phyloP scores from a whole-genome alignment of 306 rosid genomes.

The Rosa rugosa region DNA sequence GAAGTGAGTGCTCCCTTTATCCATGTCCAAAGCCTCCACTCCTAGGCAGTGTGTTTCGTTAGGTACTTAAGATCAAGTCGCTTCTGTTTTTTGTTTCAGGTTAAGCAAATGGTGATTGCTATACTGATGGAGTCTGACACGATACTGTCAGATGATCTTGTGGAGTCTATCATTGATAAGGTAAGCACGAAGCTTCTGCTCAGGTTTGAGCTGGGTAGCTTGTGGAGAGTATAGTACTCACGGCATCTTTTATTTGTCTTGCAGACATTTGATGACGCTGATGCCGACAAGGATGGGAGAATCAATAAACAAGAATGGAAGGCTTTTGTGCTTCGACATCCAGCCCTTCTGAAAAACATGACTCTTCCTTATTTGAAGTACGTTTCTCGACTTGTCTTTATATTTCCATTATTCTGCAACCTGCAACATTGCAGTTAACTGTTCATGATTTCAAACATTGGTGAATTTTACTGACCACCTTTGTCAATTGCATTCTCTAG shows the following conservation, averaged over 20 bases:
- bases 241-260: conserved; percentile 13
- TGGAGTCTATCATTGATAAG: conserved; percentile 73
- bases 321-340: conserved; percentile 53
- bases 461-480: not conserved
- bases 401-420: not conserved
- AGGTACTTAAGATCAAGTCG: conserved; percentile 8
- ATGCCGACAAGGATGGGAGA: conserved; percentile 70
- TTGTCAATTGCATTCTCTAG: conserved; percentile 34
- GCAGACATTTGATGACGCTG: conserved; percentile 77
- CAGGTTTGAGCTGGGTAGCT: not conserved
- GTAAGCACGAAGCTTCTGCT: conserved; percentile 17
- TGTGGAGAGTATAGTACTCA: not conserved
- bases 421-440: not conserved
- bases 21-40: not conserved
- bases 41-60: not conserved
- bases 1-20: conserved; percentile 53
- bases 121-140: conserved; percentile 64
- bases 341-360: conserved; percentile 73
- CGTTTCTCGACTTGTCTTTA: conserved; percentile 23
- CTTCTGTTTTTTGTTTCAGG: conserved; percentile 46
- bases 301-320: conserved; percentile 78
- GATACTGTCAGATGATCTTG: conserved; percentile 66
- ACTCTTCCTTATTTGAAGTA: conserved; percentile 90
- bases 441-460: not conserved
- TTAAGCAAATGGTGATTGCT: conserved; percentile 82